These are phyloP conservation scores for Lithohypha guttulata DNA, from an alignment of 2,329 filamentous ascomycete species.

Conservation along the genomic window DNA sequence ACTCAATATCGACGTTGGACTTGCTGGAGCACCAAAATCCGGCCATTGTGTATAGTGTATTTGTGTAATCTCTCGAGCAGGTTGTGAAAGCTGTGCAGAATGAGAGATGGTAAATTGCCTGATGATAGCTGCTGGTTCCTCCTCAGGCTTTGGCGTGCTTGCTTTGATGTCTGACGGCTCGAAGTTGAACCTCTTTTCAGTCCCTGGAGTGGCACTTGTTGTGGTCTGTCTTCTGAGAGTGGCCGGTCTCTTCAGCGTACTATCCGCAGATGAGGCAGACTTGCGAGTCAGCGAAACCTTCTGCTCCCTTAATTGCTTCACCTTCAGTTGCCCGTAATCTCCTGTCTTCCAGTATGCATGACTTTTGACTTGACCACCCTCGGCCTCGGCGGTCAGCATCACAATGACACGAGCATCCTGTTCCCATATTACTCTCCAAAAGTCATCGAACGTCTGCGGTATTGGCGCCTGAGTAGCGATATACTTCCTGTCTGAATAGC, in stretches of 20 bases:
- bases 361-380: slow-evolving; percentile 88
- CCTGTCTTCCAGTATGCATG: slow-evolving; percentile 82
- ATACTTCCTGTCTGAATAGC: slow-evolving; percentile 78
- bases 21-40: slow-evolving; percentile 85
- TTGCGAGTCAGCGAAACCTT: slow-evolving; percentile 61
- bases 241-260: slow-evolving; percentile 28
- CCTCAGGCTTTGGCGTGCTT: slow-evolving; percentile 25
- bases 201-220: slow-evolving; percentile 20
- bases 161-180: slow-evolving; percentile 21
- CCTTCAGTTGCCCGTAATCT: slow-evolving; percentile 64
- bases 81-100: slow-evolving; percentile 63
- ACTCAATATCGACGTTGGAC: slow-evolving; percentile 74
- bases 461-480: slow-evolving; percentile 93
- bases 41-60: slow-evolving; percentile 95
- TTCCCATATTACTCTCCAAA: slow-evolving; percentile 97
- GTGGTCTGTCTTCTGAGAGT: slow-evolving; percentile 28
- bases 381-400: slow-evolving; percentile 89
- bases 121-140: slow-evolving; percentile 66
- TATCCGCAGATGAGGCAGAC: slow-evolving; percentile 33
- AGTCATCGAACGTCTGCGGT: slow-evolving; percentile 87
- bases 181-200: slow-evolving; percentile 25
- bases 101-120: slow-evolving; percentile 81
- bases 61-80: slow-evolving; percentile 86
- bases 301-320: slow-evolving; percentile 71
- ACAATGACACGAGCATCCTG: slow-evolving; percentile 90